Conservation (phyloP, 768 basidiomycete species). For the Phylloporus rhodoxanthus region DNA sequence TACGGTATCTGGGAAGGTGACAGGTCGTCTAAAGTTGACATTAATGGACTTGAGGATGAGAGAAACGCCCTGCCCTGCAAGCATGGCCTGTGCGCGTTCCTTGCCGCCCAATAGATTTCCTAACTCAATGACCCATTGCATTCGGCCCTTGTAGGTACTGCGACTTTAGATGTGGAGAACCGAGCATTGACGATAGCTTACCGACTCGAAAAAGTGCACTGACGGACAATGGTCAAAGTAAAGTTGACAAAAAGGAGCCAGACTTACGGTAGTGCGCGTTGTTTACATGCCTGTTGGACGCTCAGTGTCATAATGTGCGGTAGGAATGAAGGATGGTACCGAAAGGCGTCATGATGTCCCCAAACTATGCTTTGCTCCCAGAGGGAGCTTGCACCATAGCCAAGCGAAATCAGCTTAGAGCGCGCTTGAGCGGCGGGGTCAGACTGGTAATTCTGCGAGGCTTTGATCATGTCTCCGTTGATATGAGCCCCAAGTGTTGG, state of each 20-base stretch:
- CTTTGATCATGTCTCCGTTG: not conserved
- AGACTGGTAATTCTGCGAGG: not conserved
- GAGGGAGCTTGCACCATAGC: constrained; percentile 60
- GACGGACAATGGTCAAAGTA: not conserved
- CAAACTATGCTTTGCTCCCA: constrained; percentile 75
- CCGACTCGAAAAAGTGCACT: constrained; percentile 72
- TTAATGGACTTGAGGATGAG: constrained; percentile 69
- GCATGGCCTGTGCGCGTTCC: constrained; percentile 48
- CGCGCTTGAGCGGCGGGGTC: constrained; percentile 35
- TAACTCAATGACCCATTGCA: constrained; percentile 58
- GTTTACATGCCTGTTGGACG: constrained; percentile 58
- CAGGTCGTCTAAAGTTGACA: constrained; percentile 63
- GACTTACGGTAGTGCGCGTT: constrained; percentile 64
- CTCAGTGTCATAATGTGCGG: not conserved
- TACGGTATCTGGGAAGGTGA: constrained; percentile 73
- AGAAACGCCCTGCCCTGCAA: constrained; percentile 60
- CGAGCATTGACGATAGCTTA: constrained; percentile 24
- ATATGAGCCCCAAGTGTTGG: constrained; percentile 2
- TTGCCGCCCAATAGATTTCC: constrained; percentile 58
- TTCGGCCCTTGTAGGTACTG: constrained; percentile 51
- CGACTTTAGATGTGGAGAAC: not conserved
- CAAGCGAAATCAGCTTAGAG: constrained; percentile 38
- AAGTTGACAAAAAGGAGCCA: not conserved
- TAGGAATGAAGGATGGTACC: constrained; percentile 34
- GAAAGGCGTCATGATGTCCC: constrained; percentile 77